Base-by-base conservation (phyloP, 106 monocot species). In the Dioscorea alata region DNA sequence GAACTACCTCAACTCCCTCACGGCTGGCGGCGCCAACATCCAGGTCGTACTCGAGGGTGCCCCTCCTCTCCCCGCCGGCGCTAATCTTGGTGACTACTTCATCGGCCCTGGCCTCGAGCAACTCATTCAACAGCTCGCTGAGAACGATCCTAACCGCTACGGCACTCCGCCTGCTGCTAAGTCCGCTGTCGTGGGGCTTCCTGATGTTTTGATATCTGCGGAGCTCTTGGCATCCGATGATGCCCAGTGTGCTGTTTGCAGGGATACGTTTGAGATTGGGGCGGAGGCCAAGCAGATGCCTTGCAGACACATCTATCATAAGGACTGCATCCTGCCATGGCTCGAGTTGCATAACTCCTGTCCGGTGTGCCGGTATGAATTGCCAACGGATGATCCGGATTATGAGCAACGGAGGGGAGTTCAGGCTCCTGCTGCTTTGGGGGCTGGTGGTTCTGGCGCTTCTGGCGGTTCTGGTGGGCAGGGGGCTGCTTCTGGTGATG, bases 81-180 rank as follows among this genome's bases (percentile, higher is more conserved):
- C 81, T 12, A 87, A 63, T 72, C 61, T 94, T 18, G 94, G 90
- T 16, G 86, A 85, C 67, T 88, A 81, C 70, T 88, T 88, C 65
- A 50, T 86, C 35, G 81, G 81, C 50, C 77, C 83, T 2, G 90
- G 88, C 2, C 73, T 94, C 10, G 94, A 94, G 77, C 85, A 90
- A 50, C 76, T 94, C 48, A 94, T 94, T 20, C 87, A 94, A 70
- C 87, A 90, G 69, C 83, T 94, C 20, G 81, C 90, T 6, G 94
- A 94, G 61, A 94, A 90, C 64, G 94, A 94, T 61, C 94, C 94
- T 0, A 94, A 90, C 53, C 84, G 94, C 31, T 88, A 94, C 17
- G 94, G 94, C 18, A 88, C 90, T 4, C 94, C 94, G 9, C 94
- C 94, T 14, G 94, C 94, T 6, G 71, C 94, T 12, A 94, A 90